Conservation (phyloP, 2,329 filamentous ascomycete genomes). For the Hymenotorrendiella dingleyae region DNA sequence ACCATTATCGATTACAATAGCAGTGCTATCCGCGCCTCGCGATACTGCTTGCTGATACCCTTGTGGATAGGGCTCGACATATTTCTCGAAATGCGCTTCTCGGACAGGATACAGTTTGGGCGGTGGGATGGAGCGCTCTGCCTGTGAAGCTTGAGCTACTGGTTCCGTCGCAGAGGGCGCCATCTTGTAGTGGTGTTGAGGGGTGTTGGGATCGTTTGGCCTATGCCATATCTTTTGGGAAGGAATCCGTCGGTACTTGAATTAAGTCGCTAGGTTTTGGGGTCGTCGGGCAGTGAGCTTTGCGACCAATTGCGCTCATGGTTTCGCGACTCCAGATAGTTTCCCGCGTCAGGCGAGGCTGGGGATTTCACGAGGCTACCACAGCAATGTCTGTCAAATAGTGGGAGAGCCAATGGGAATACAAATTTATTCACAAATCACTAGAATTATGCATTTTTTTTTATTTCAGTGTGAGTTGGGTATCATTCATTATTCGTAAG, state of each 20-base stretch:
- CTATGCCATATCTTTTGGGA: too few relatives aligned
- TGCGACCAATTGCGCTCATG: constrained; percentile 4
- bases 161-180: constrained; percentile 28
- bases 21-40: constrained; percentile 50
- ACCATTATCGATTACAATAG: constrained; percentile 99
- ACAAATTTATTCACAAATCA: too few relatives aligned
- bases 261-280: too few relatives aligned
- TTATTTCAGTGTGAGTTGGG: too few relatives aligned
- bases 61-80: constrained; percentile 50
- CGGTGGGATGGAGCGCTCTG: constrained; percentile 44
- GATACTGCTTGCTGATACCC: constrained; percentile 59
- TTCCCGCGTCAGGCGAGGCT: constrained; percentile 13
- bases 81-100: constrained; percentile 56
- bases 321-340: constrained; percentile 4
- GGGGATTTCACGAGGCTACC: constrained; percentile 19
- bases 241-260: too few relatives aligned
- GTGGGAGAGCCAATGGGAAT: too few relatives aligned
- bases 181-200: constrained; percentile 19
- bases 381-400: too few relatives aligned
- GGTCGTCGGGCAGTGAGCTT: constrained; percentile 7
- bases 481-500: constrained; percentile 11
- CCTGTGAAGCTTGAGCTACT: constrained; percentile 32
- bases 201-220: constrained; percentile 14
- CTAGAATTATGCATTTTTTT: too few relatives aligned
- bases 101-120: constrained; percentile 54